Evolutionary conservation across 2,329 filamentous ascomycete species (phyloP).

Genomic region (Colletotrichum falcatum): DNA sequence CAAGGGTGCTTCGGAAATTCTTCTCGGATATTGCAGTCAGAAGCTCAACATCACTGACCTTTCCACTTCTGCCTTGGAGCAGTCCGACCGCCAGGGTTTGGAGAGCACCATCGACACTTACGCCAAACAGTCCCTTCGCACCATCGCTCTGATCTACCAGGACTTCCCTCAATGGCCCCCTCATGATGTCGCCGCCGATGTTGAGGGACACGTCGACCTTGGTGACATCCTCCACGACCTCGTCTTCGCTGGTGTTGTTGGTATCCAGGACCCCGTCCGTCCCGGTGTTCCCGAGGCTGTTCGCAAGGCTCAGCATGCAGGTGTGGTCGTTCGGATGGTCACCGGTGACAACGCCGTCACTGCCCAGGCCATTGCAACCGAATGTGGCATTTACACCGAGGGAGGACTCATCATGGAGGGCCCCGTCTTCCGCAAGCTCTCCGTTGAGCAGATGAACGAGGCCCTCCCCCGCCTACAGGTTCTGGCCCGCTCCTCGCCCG

Average conservation of each 20-base stretch:
- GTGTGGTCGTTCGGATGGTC: conserved; percentile 78
- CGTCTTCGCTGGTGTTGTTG: conserved; percentile 77
- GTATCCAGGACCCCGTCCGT: conserved; percentile 77
- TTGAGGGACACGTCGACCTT: conserved; percentile 71
- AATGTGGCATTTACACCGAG: conserved; percentile 72
- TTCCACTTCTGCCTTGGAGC: conserved; percentile 65
- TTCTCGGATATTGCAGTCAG: conserved; percentile 59
- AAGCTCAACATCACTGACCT: conserved; percentile 56
- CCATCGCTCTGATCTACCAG: conserved; percentile 79
- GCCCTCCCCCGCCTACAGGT: conserved; percentile 63
- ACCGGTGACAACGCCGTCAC: conserved; percentile 76
- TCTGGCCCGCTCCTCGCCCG: conserved; percentile 69
- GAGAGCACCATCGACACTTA: conserved; percentile 68
- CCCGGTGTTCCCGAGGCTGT: conserved; percentile 75
- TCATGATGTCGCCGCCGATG: conserved; percentile 68
- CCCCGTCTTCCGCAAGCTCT: conserved; percentile 69
- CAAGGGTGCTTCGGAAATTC: conserved; percentile 69
- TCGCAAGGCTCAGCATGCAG: conserved; percentile 70
- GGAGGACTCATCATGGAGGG: conserved; percentile 76
- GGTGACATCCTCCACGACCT: conserved; percentile 71
- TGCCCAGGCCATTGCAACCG: conserved; percentile 72
- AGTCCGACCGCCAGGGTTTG: conserved; percentile 61
- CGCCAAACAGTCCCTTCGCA: conserved; percentile 76
- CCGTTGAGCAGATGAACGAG: conserved; percentile 63
- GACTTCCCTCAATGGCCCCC: conserved; percentile 80